These are phyloP conservation scores for Cochlearia excelsa DNA, from an alignment of 345 rosid species.

Conservation along the genomic window DNA sequence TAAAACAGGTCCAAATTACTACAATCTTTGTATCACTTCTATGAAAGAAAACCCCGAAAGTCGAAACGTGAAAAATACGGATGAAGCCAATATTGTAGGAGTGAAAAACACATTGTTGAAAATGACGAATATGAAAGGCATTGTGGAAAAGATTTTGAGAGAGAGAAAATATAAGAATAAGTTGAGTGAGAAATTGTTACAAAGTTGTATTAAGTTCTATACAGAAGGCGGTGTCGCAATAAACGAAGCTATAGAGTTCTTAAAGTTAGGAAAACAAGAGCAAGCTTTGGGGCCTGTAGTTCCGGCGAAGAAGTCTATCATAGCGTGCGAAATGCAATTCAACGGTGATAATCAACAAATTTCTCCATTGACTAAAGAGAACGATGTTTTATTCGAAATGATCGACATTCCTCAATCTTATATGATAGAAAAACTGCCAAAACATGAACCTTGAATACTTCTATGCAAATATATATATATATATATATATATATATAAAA, in stretches of 20 bases:
- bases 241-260: slow-evolving; percentile 10
- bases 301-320: slow-evolving; percentile 30
- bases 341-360: slow-evolving; percentile 17
- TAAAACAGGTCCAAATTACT: background rate
- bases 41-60: slow-evolving; percentile 32
- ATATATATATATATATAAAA: no score
- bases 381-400: slow-evolving; percentile 31
- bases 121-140: slow-evolving; percentile 24
- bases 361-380: slow-evolving; percentile 35
- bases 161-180: slow-evolving; percentile 16
- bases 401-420: background rate
- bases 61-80: slow-evolving; percentile 23
- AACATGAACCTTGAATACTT: no score
- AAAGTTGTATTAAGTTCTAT: slow-evolving; percentile 43
- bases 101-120: slow-evolving; percentile 23
- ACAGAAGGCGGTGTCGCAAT: slow-evolving; percentile 11
- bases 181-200: slow-evolving; percentile 14
- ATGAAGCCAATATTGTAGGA: slow-evolving; percentile 24
- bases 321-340: slow-evolving; percentile 46
- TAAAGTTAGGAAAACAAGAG: slow-evolving; percentile 18
- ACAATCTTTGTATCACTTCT: slow-evolving; percentile 33
- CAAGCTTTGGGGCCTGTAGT: background rate
- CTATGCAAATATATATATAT: no score
- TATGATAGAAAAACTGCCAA: no score
- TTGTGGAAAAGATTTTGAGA: slow-evolving; percentile 21